Evolutionary conservation across 2,329 filamentous ascomycete species (phyloP).

Genomic region (Pestalotiopsis sp.): DNA sequence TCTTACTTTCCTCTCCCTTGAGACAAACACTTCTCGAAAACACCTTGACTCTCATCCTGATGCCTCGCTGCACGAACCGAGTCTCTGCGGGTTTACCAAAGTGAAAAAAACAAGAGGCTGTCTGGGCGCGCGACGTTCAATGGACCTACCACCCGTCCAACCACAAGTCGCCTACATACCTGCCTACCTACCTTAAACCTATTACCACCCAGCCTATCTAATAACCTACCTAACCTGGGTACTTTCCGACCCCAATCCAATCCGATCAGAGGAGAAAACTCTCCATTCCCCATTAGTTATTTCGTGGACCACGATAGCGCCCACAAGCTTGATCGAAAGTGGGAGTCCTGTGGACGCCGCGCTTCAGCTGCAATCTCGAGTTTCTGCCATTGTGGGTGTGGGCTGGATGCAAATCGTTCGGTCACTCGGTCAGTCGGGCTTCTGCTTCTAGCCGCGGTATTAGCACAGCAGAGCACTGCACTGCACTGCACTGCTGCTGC

Average conservation of each 20-base stretch:
- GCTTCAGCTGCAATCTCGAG: not conserved
- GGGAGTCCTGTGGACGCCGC: conserved; percentile 5
- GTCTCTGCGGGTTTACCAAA: not conserved
- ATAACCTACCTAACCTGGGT: not conserved
- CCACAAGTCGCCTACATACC: not conserved
- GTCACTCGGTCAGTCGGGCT: not conserved
- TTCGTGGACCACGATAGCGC: not conserved
- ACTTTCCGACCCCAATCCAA: not conserved
- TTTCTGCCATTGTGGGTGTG: not conserved
- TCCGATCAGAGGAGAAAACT: not conserved
- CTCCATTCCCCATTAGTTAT: not conserved
- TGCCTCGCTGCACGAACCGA: not conserved
- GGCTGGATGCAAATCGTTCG: not conserved
- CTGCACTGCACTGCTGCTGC: too few species aligned
- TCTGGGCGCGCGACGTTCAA: not conserved
- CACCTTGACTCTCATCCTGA: not conserved
- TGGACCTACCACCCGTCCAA: not conserved
- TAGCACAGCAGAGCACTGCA: not conserved
- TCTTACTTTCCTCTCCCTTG: not conserved
- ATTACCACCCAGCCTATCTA: not conserved
- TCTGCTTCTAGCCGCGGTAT: not conserved
- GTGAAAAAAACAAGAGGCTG: not conserved
- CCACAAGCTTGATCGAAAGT: conserved; percentile 1
- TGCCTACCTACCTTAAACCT: not conserved
- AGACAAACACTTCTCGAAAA: not conserved